Evolutionary conservation across 1,139 yeast species (phyloP), one percentile per base, ranked within the genome.

Genomic region (Debaryomyces fabryi): DNA sequence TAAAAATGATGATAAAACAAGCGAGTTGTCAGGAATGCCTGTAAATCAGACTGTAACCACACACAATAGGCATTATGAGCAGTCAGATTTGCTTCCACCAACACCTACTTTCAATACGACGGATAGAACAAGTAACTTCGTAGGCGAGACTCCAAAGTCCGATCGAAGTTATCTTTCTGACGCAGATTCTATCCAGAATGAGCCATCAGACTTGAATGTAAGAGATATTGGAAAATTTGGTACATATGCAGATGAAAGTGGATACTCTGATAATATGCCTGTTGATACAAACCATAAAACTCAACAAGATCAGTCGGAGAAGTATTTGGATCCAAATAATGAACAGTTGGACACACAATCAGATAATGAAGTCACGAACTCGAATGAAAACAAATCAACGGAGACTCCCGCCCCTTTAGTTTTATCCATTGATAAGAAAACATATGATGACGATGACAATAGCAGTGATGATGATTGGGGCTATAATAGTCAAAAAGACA

Each of bases 121-220:
- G 33, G 51, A 51, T 13, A 49, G 45, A 18, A 32, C 12, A 29
- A 50, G 52, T n/a, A 43, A 45, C 3, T 47, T 53, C 13, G 20
- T 44, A n/a, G 58, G 66, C 5, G 72, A 64, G 13, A 67, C 76
- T 7, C 74, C 75, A 3, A 49, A 51, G 23, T 68, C 72, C 0
- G 76, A 72, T 13, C 55, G 53, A 44, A 72, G 76, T 49, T 71
- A 60, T 49, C 63, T 58, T 38, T 70, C 76, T 0, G 77, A 72
- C 48, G 64, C 65, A 2, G 77, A 72, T 53, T 69, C 74, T 6
- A 68, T 69, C 25, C 76, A 72, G 48, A 43, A 60, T 39, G 78
- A 73, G 51, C 75, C 75, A 2, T 55, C 55, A 0, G 54, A 53
- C 30, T 57, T 72, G 47, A 63, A 68, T 45, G 57, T 71, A 23